These are phyloP conservation scores for Microdochium trichocladiopsis DNA, from an alignment of 2,329 filamentous ascomycete species.

Conservation along the genomic window DNA sequence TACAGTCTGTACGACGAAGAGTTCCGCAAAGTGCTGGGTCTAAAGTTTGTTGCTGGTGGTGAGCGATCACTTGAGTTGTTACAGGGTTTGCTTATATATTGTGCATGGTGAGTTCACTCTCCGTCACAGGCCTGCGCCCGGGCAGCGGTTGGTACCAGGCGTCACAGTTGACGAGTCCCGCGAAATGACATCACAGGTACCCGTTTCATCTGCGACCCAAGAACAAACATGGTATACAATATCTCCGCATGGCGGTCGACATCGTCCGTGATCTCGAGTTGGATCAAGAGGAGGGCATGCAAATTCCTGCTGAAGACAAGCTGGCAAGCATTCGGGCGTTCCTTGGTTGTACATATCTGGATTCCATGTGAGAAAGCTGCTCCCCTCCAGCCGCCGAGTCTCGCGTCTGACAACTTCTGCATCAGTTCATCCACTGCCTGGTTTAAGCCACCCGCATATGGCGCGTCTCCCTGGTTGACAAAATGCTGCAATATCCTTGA, in stretches of 20 bases:
- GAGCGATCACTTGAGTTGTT: conserved; percentile 50
- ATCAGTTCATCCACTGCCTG: conserved; percentile 30
- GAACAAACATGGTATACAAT: conserved; percentile 41
- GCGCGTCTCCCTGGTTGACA: conserved; percentile 34
- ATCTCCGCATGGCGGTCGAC: conserved; percentile 44
- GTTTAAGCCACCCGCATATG: conserved; percentile 22
- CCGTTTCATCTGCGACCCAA: conserved; percentile 47
- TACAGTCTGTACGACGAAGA: conserved; percentile 50
- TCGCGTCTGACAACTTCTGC: conserved; percentile 7
- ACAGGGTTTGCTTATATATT: conserved; percentile 50
- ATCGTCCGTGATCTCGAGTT: conserved; percentile 42
- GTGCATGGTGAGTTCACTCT: conserved; percentile 39
- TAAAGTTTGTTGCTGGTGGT: conserved; percentile 49
- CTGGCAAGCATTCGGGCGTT: conserved; percentile 39
- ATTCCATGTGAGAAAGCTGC: conserved; percentile 28
- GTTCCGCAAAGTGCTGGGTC: conserved; percentile 47
- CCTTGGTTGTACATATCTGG: conserved; percentile 34
- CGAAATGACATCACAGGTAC: conserved; percentile 30
- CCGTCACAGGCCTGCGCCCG: too few relatives aligned
- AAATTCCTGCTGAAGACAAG: conserved; percentile 14
- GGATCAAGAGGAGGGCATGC: conserved; percentile 28
- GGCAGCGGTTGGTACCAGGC: too few relatives aligned
- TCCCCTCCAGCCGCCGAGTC: background rate
- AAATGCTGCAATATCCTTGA: conserved; percentile 37
- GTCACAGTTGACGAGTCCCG: too few relatives aligned